Conservation (phyloP, 108 stramenopile genomes). For the Cyclotella atomus region DNA sequence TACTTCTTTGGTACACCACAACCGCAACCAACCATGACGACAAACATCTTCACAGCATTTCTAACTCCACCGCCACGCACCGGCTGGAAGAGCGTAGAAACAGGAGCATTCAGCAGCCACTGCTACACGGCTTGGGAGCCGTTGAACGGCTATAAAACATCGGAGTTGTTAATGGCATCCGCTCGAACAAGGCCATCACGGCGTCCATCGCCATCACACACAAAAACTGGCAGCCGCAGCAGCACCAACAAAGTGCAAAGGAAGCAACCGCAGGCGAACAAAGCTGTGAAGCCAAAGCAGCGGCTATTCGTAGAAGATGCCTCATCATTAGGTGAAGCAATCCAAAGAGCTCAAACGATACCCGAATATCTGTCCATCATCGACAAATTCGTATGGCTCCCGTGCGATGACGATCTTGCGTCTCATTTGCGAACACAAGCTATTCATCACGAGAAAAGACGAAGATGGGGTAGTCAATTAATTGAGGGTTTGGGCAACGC, state of each 20-base stretch:
- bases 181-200: no score
- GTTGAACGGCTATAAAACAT: background rate
- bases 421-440: slow-evolving; percentile 59
- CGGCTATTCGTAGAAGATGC: slow-evolving; percentile 1
- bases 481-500: slow-evolving; percentile 54
- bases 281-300: background rate
- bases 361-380: slow-evolving; percentile 28
- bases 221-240: background rate
- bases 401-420: slow-evolving; percentile 59
- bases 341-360: slow-evolving; percentile 33
- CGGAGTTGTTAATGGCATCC: background rate
- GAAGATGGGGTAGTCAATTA: slow-evolving; percentile 64
- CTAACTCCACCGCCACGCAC: no score
- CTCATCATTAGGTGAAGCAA: slow-evolving; percentile 45
- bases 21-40: no score
- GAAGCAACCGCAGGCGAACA: background rate
- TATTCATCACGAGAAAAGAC: slow-evolving; percentile 73
- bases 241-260: background rate
- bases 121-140: no score
- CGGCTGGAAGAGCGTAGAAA: background rate
- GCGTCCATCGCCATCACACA: background rate
- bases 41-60: no score
- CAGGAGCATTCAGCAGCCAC: background rate
- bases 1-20: no score
- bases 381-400: slow-evolving; percentile 63